Percentiles rank a stretch among this genome's conserved stretches.
Conservation (phyloP, 1,139 yeast species). For the Debaryomyces sp. region DNA sequence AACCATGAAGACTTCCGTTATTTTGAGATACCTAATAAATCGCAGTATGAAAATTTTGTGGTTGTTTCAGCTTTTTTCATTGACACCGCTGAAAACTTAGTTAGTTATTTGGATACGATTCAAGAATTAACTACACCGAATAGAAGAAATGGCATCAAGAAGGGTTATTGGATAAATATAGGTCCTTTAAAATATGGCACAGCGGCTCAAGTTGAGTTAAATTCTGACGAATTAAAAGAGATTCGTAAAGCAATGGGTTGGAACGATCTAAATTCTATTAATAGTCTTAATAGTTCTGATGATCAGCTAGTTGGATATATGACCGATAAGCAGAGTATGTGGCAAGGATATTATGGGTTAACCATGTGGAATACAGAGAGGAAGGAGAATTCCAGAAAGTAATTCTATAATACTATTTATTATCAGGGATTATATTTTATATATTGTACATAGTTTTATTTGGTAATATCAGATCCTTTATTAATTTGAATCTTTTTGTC, state of each 20-base stretch:
- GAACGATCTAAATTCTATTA: constrained; percentile 49
- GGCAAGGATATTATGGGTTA: constrained; percentile 79
- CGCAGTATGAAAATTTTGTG: constrained; percentile 49
- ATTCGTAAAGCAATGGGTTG: constrained; percentile 64
- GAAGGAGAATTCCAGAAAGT: constrained; percentile 22
- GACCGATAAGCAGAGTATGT: constrained; percentile 65
- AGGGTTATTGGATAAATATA: constrained; percentile 75
- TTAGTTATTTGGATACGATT: constrained; percentile 70
- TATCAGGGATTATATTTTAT: constrained; percentile 2
- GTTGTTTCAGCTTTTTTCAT: constrained; percentile 76
- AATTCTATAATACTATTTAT: background rate
- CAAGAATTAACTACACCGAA: constrained; percentile 46
- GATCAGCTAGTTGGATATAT: constrained; percentile 46
- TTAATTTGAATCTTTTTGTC: constrained; percentile 92
- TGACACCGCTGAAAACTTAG: constrained; percentile 84
- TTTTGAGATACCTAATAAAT: constrained; percentile 35
- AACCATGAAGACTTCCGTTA: constrained; percentile 67
- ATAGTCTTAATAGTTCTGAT: constrained; percentile 32
- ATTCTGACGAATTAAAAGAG: constrained; percentile 60
- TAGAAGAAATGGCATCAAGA: constrained; percentile 26
- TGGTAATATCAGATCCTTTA: constrained; percentile 48
- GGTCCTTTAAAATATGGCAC: constrained; percentile 92
- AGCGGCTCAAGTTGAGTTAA: constrained; percentile 77
- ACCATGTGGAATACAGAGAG: constrained; percentile 47
- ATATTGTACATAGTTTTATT: constrained; percentile 19